Evolutionary conservation across 1,139 yeast species (phyloP), one percentile per base, ranked within the genome.

Genomic region (Suhomyces panamericanus): DNA sequence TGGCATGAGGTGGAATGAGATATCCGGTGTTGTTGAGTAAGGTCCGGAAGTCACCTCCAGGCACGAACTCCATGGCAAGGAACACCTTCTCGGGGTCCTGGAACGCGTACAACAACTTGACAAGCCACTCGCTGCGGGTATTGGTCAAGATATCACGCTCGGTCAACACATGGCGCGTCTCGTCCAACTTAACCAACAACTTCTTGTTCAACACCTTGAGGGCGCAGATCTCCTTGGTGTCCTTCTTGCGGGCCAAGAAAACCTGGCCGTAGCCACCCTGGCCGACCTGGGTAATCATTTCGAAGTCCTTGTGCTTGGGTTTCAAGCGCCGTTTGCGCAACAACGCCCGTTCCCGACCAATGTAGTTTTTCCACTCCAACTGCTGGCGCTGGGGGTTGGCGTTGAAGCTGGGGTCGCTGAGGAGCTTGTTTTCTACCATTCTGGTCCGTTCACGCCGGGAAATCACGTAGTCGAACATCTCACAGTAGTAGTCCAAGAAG

Each of bases 221-320:
- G 1, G 99, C 99, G 67, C 97, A 93, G 39, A 95, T 86, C 67
- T 95, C 99, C 54, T 86, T 82, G 5, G 98, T 90, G 60, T 95
- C 99, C 55, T 85, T 85, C 72, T 95, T 95, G 54, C 93, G 80
- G 1, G 99, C 98, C 54, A 95, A 73, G 58, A 88, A 95, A 14
- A 95, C 99, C 69, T 90, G 96, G 20, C 99, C 99, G 61, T 95
- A 95, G 3, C 99, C 99, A 60, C 99, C 99, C 72, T 95, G 99
- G 22, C 99, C 99, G 30, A 95, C 97, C 70, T 95, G 99, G 3
- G 99, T 93, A 50, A 95, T 84, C 75, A 91, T 88, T 63, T 90
- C 95, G 63, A 95, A 95, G 64, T 95, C 99, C 56, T 90, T 91
- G 62, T 90, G 93, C 63, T 87, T 88, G 38, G 97, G 96, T 66